Base-by-base conservation (phyloP, 2,329 filamentous ascomycete species). In the Apiospora sp. region DNA sequence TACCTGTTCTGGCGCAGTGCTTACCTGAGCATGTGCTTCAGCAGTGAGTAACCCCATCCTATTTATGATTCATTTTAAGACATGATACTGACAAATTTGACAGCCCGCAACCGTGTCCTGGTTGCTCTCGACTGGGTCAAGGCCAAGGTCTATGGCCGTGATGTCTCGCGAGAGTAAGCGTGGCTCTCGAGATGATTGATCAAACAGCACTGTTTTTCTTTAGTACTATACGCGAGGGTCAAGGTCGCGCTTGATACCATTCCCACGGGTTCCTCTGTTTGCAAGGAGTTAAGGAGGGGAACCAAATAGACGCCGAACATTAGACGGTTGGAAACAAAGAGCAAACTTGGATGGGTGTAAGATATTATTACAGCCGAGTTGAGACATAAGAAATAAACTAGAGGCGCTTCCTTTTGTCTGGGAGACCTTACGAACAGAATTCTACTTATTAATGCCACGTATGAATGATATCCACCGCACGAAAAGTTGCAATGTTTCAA, bases 21-120 rank as follows among this genome's bases (percentile, higher is more conserved):
- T 71, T 99, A 99, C 84, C 87, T 99, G 83, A 98, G 94, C 89
- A 99, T 99, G 96, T 98, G 96, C 91, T 99, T 99, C 85, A 98
- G 95, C 91, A 95, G 94, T 96, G 90, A 92, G 94, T 93, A 77
- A 73, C 46, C 27, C 68, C 69, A 48, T 27, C 43, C 19, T 49
- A 43, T 19, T 22, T 58, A 19, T 13, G 16, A 44, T 69, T 30
- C 68, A 14, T 10, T 10, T 71, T 3, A 34, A 41, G 16, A 64
- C 67, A 37, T 19, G 34, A 58, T 48, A 34, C 71, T 80, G 73
- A 82, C 76, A 44, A 61, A 51, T 69, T 71, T 61, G 49, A 70
- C 76, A 97, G 94, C 94, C 75, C 94, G 96, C 79, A 99, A 99
- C 87, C 92, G 96, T 82, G 90, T 98, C 78, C 90, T 99, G 70